Base-by-base conservation (phyloP, 139 green algal genomes). In the Tetradesmus lagerheimii region DNA sequence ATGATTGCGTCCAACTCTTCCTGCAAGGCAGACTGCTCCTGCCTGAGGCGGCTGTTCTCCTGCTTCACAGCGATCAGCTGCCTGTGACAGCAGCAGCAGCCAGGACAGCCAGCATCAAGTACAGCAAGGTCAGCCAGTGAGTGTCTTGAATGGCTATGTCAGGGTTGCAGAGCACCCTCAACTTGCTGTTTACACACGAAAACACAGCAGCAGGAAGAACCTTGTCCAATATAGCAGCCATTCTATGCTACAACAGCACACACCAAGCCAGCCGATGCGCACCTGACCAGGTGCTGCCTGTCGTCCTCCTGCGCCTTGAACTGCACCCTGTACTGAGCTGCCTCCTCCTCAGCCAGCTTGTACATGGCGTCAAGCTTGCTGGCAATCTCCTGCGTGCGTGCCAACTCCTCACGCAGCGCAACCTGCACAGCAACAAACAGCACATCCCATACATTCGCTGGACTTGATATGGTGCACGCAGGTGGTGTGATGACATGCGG, bases 331-430 rank as follows among this genome's bases (percentile, higher is more conserved):
- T 81, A 27, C 29, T 43, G 78, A 12, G 87, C 87, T 16, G 87
- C 87, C 39, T 91, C 87, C n/a, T 80, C 38, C 37, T 80, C 77
- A 29, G 78, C 87, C 38, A 91, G 87, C 78, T 87, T 80, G 78
- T 87, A 91, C 77, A 91, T 87, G 37, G 87, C 87, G 86, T 91
- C 87, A 57, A 91, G 87, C 87, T 91, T 91, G 29, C 12, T 29
- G 45, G 87, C 87, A 80, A 91, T 87, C 38, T 85, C 87, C 37
- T 87, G 87, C 12, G 87, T 91, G 43, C 34, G 53, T 0, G n/a
- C 39, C 53, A 91, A 23, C 53, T 91, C 87, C 20, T 86, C 78
- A 47, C 78, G 78, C 53, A 91, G 27, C 12, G 77, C 78, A 9
- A 77, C 57, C 87, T 91, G 87, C 2, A 57, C 27, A 31, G 25